Evolutionary conservation across 495 filamentous ascomycete species (phyloP), one percentile per base, ranked within the genome.

Genomic region (Lophiotrema nucula): DNA sequence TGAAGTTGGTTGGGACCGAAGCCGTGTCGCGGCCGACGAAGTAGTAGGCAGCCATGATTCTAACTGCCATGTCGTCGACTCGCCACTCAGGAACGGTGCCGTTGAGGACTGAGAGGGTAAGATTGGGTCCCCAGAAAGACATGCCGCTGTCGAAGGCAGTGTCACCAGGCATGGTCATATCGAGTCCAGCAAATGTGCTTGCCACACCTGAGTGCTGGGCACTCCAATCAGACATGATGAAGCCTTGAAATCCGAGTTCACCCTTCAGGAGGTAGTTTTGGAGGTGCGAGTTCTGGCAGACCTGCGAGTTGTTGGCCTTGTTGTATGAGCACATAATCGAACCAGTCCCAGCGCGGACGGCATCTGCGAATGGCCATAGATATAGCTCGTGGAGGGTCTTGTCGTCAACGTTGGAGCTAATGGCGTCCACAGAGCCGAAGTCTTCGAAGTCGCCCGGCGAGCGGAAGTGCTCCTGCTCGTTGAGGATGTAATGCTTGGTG

Each of bases 111-210:
- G 87, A 86, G 46, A 91, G 70, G 0, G 93, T 90, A 56, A 97
- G 78, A 72, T 96, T 97, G 23, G 85, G 73, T 13, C 92, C 92
- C 86, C 87, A 97, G 77, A 78, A 96, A 21, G 88, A 86, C 43
- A 74, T 72, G 21, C 84, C 88, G 22, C 79, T 83, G 65, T 87
- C 79, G 70, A 96, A 92, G 28, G 68, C 54, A 5, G 85, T 81
- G 65, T 98, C 93, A 57, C 93, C 92, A 35, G 93, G 92, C 92
- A 97, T 97, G 10, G 84, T 82, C 91, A 96, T 95, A 68, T 98
- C 92, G 43, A 97, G 72, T 50, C 93, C 93, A 44, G 93, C 93
- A 23, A 90, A 74, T 26, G 89, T 88, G 53, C 78, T 78, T 26
- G 82, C 79, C 16, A 87, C 90, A 68, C 93, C 93, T 16, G 86